Percentiles rank a stretch among this genome's conserved stretches.
These are phyloP conservation scores for Phlebiopsis gigantea DNA, from an alignment of 768 basidiomycete genomes.

Conservation along the genomic window DNA sequence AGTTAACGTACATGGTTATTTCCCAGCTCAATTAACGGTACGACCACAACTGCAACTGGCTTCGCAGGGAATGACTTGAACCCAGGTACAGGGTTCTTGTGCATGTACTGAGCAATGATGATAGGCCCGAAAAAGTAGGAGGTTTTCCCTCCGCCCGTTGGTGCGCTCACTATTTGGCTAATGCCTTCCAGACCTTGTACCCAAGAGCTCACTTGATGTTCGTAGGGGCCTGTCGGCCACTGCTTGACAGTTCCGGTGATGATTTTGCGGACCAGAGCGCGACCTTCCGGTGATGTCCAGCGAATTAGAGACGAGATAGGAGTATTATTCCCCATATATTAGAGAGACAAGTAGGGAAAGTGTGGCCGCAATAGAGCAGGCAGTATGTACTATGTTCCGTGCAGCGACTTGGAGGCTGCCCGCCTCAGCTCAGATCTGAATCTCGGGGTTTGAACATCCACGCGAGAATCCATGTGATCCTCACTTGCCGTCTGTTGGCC, in stretches of 20 bases:
- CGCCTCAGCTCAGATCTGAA: neutral
- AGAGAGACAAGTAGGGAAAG: neutral
- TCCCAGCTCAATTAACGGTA: conserved; percentile 10
- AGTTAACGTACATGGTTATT: conserved; percentile 9
- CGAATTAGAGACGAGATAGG: neutral
- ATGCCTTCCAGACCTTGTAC: neutral
- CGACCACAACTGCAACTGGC: conserved; percentile 5
- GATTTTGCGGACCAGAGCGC: neutral
- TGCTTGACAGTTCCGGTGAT: neutral
- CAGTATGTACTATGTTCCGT: neutral
- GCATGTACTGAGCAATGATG: neutral
- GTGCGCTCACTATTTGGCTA: neutral
- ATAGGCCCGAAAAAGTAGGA: neutral
- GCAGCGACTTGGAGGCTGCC: neutral
- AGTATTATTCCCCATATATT: neutral
- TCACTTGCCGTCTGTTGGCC: neutral
- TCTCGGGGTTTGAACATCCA: neutral
- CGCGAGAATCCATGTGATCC: neutral
- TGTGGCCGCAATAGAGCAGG: neutral
- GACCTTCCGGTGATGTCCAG: neutral
- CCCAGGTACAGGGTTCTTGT: neutral
- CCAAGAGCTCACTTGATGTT: conserved; percentile 6
- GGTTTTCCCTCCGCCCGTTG: conserved; percentile 8
- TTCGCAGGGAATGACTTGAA: neutral
- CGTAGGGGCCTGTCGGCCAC: conserved; percentile 2